Base-by-base conservation (phyloP, 768 basidiomycete species). In the Termitomyces sp. region DNA sequence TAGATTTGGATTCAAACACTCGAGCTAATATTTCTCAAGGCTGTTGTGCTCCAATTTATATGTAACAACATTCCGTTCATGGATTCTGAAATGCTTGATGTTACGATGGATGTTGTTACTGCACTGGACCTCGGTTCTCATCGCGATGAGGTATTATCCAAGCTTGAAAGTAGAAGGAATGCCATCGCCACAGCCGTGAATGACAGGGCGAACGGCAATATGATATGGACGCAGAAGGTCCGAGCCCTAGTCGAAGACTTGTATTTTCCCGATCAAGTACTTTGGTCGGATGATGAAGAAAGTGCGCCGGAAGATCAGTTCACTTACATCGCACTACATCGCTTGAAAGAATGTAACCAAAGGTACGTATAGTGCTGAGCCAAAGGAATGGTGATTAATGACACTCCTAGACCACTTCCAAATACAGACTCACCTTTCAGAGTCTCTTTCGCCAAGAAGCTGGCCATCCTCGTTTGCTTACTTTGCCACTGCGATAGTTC, bases 201-300 rank as follows among this genome's bases (percentile, higher is more conserved):
- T 38, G 54, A 51, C 12, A 18, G 24, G 16, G 32, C 22, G 20
- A 15, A 16, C 24, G 28, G 6, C 13, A 45, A 63, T 58, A 8
- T 63, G 48, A n/a, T 32, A 8, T 82, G 80, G 81, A 72, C 71
- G 35, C 68, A 71, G 68, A 68, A 64, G 42, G 67, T 77, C 32
- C 71, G 67, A 61, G 63, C 62, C 28, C 64, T 77, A 11, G 66
- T 79, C 22, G 67, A 74, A 58, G 70, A 74, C 1, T 74, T 88
- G 45, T 73, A 84, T 20, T 65, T 75, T 57, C 80, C 82, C 20
- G 78, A 81, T 59, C 69, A 76, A 1, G 65, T 84, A 7, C 67
- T 74, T 13, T 88, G 85, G 87, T 84, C 83, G 79, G 82, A 82
- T 28, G 81, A 83, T 51, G 84, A 85, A 51, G 75, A 77, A 46